These are phyloP conservation scores for Ananas comosus DNA, from an alignment of 176 grass and related monocot genomes.

Conservation along the genomic window DNA sequence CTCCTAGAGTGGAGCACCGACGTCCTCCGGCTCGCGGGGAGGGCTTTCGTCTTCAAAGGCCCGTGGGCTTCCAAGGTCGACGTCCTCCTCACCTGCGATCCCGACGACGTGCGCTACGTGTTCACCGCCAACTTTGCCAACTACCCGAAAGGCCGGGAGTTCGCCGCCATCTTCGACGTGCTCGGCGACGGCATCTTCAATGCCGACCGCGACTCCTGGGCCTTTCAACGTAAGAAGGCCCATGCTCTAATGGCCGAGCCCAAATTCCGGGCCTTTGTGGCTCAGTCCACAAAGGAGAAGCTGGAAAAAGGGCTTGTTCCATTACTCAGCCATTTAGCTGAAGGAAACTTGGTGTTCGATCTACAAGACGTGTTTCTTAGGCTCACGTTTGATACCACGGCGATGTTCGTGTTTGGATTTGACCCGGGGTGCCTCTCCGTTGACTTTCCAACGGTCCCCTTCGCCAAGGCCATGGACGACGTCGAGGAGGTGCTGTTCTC, in stretches of 20 bases:
- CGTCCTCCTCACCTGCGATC: slow-evolving; percentile 45
- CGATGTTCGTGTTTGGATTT: slow-evolving; percentile 35
- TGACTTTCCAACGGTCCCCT: slow-evolving; percentile 26
- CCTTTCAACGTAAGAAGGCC: slow-evolving; percentile 22
- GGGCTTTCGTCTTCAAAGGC: slow-evolving; percentile 39
- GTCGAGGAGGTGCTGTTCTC: not conserved
- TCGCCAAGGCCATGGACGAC: slow-evolving; percentile 20
- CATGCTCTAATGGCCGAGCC: slow-evolving; percentile 21
- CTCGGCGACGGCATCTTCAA: slow-evolving; percentile 46
- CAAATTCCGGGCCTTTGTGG: slow-evolving; percentile 25
- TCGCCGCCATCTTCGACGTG: slow-evolving; percentile 53
- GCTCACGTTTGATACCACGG: slow-evolving; percentile 35
- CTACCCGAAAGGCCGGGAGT: slow-evolving; percentile 59
- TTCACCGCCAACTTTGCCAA: slow-evolving; percentile 23
- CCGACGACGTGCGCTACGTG: slow-evolving; percentile 36
- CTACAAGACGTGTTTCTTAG: slow-evolving; percentile 33
- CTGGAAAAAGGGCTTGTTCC: not conserved
- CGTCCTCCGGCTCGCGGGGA: slow-evolving; percentile 19
- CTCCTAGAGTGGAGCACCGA: slow-evolving; percentile 28
- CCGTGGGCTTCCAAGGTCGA: slow-evolving; percentile 32
- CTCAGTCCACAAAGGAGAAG: not conserved
- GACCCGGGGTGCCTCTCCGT: slow-evolving; percentile 30
- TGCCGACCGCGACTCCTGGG: slow-evolving; percentile 37
- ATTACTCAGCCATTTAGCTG: not conserved
- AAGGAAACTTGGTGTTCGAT: not conserved